Conservation (phyloP, 345 rosid species). For the Gossypium sturtianum region DNA sequence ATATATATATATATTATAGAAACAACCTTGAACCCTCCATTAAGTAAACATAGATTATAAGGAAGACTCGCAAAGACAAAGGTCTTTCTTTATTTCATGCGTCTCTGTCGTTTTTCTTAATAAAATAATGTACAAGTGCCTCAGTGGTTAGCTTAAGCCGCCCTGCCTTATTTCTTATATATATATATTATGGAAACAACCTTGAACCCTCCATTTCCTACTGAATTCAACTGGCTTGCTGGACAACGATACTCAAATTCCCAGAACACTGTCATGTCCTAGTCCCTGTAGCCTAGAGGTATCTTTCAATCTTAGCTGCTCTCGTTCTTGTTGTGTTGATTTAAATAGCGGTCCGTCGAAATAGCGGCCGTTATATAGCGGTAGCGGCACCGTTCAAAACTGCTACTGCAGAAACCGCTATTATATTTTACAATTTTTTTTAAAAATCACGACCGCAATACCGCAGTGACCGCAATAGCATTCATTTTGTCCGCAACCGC, state of each 20-base stretch:
- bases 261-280: background rate
- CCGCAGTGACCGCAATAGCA: too few species aligned
- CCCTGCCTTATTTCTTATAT: background rate
- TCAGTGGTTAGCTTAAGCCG: background rate
- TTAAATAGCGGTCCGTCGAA: too few species aligned
- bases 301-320: background rate
- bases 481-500: too few species aligned
- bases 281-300: background rate
- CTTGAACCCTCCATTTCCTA: background rate
- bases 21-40: background rate
- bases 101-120: background rate
- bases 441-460: too few species aligned
- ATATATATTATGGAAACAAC: background rate
- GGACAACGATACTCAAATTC: background rate
- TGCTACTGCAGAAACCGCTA: too few species aligned
- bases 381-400: too few species aligned
- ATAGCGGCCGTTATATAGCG: too few species aligned
- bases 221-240: background rate
- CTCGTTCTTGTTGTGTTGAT: background rate
- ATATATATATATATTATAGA: background rate
- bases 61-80: background rate
- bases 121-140: background rate
- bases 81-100: background rate
- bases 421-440: too few species aligned
- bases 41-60: too few species aligned